Evolutionary conservation across 768 basidiomycete species (phyloP), one percentile per base, ranked within the genome.

Genomic region (Suillus plorans): DNA sequence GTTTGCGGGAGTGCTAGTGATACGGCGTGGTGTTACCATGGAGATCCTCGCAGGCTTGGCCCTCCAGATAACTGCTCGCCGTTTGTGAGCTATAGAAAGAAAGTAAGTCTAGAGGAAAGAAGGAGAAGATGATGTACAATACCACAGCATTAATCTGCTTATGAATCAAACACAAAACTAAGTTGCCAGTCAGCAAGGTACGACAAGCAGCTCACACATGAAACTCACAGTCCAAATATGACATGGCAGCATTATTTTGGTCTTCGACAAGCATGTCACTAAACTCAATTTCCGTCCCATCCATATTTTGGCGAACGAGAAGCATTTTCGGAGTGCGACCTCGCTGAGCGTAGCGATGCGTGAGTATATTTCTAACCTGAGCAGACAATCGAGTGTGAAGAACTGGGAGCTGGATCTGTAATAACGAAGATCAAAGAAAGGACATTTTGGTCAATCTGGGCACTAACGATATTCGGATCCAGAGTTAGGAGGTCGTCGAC

Each of bases 201-300:
- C 22, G 18, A 49, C n/a, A 57, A 9, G 16, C 31, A 36, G 39
- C 41, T 31, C 41, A 56, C 60, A 56, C 56, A 63, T 45, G 25
- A 52, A 55, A 82, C 89, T 68, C 71, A 97, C 95, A 95, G 74
- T 97, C 94, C 6, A 89, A 77, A 77, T 97, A 97, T 1, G 92
- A 89, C 87, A 96, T 85, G 0, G 89, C 90, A n/a, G 92, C 95
- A 70, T 97, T 97, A 73, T 99, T 99, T 74, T 90, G 86, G 77
- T 99, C 97, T 80, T 99, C 97, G 31, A 97, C 88, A 14, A 99
- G 83, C 92, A 97, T 92, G 78, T 99, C 97, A 68, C 91, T 92
- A 71, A 97, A 98, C 76, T 99, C 97, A 53, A 99, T 86, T 79
- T 99, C 97, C 60, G 87, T 80, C 14, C 87, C 97, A 72, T 99